Evolutionary conservation across 2,329 filamentous ascomycete species (phyloP), one percentile per base, ranked within the genome.

Genomic region (Pseudomassariella vexata): DNA sequence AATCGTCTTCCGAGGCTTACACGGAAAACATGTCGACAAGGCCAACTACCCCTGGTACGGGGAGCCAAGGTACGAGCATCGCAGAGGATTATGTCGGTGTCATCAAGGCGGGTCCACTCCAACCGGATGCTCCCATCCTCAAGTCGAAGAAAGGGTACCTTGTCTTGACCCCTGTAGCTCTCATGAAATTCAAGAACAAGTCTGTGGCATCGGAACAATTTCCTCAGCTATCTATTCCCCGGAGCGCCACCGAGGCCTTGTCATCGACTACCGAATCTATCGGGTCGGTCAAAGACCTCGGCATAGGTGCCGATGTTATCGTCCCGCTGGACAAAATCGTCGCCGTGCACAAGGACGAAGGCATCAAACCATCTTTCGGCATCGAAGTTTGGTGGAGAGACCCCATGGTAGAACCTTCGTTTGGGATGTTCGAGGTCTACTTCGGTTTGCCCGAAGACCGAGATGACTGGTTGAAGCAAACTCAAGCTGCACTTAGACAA

Each of bases 361-460:
- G 62, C 25, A 61, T 62, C 2, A 60, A 64, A 28, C 62, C 68
- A 9, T 62, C 65, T 6, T 71, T 69, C 26, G 68, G 68, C 5
- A 50, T 76, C 30, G 72, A 77, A 44, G 57, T 76, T 2, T 76
- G 71, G 70, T 76, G 72, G 72, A 65, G 62, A 36, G 63, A 63
- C 10, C 48, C 55, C 11, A 55, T 60, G 35, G 60, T 64, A 3
- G 56, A 59, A 9, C 53, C 69, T 24, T 55, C 61, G 10, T 74
- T 70, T 39, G 57, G 56, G 36, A 68, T 64, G 36, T 53, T 66
- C 3, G 63, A 66, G 23, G 51, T 76, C 22, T 68, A 68, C 45
- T 74, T 76, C 44, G 53, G 52, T 28, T 48, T 67, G 19, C 62
- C 66, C 7, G 56, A 62, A 18, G 67, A 73, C 30, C 59, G 70